Base-by-base conservation (phyloP, 441 rosid genomes). In the Populus trichocarpa region DNA sequence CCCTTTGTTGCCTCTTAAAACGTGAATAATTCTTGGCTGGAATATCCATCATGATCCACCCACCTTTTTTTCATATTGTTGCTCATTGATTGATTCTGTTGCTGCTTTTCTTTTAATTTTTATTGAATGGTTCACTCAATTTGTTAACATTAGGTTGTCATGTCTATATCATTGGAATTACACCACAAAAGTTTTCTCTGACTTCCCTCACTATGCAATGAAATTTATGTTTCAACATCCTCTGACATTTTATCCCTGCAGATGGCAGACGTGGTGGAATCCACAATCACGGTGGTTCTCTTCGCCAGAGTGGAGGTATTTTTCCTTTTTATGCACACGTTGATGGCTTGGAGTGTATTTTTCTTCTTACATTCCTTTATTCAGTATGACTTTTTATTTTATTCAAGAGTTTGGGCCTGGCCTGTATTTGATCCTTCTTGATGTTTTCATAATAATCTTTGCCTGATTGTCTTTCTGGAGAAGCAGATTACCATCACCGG, bases 221-320 rank as follows among this genome's bases (percentile, higher is more conserved):
- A 16, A 50, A 50, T 35, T 14, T 63, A 8, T 23, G 20, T 22
- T 22, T 42, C 20, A 53, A 74, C 38, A 8, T 33, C 73, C 36
- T 64, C 30, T 81, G 74, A 79, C 71, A 5, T 59, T 76, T 46
- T 65, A 50, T 67, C 83, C 32, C 72, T 82, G 78, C 90, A 96
- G 98, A 91, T 87, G 94, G 90, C 71, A 90, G 96, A 78, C 97
- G 89, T 30, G 92, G 92, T 82, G 93, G 95, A 50, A 81, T 85
- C 70, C 90, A 84, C 70, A 88, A 88, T 66, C 95, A 86, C 64
- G 96, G 95, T 57, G 92, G 91, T 71, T 83, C 85, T 75, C 79
- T 81, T 67, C 83, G 87, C 67, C 81, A 87, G 16, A 77, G 89
- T 74, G 86, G 97, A 86, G 97, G 98, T 89, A 83, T 46, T 61